Base-by-base conservation (phyloP, 1,284 basidiomycete species). In the Waitea zeae region DNA sequence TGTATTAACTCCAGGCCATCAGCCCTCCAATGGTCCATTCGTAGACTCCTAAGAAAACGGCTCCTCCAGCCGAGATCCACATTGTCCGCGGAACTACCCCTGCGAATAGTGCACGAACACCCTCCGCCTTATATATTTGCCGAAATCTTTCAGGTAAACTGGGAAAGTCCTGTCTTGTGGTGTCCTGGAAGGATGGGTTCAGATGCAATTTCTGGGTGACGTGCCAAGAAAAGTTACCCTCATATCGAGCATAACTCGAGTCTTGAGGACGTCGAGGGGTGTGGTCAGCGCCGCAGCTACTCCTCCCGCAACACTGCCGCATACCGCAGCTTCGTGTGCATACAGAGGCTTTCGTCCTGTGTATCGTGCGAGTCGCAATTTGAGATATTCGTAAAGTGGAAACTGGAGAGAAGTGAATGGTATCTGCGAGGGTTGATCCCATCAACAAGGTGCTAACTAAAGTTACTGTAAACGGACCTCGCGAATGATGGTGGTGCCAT, bases 341-440 rank as follows among this genome's bases (percentile, higher is more conserved):
- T 69, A 70, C 3, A 88, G 63, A 1, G 65, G 68, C 47, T 75
- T 62, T 37, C 66, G 50, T 18, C 63, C 53, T 6, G 72, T 44
- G 17, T 48, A 56, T n/a, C 46, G 44, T 0, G 80, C 71, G 5
- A 81, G 51, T 20, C 63, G 60, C 1, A 61, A 43, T 53, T 98
- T 98, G 42, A 98, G 61, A 27, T 71, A 62, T 57, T 98, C 95
- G 49, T 97, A 99, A 17, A 98, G 56, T 1, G 95, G 95, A 51
- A 98, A 99, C 52, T 99, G 95, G 17, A 99, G 64, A 9, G 89
- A 93, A 1, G 93, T 95, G 60, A 99, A 98, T 0, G 93, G 93
- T 28, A 98, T 89, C 88, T 93, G 41, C 5, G 19, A 22, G 5
- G 13, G 7, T 9, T n/a, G n/a, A n/a, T n/a, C n/a, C n/a, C n/a